Conservation (phyloP, 345 rosid genomes). For the Clarkia xantiana region DNA sequence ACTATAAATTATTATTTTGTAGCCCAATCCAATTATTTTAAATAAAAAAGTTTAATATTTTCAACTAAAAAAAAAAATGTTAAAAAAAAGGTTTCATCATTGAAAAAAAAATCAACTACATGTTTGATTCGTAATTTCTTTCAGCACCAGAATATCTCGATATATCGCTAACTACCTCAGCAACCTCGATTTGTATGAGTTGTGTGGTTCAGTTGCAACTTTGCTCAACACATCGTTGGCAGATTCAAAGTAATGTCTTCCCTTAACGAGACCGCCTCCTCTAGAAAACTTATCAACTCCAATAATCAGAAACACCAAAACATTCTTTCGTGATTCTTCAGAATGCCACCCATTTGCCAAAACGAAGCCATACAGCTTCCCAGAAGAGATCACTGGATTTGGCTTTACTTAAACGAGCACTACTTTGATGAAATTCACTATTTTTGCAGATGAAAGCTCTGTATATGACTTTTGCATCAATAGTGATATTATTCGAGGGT, state of each 20-base stretch:
- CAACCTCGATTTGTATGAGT: slow-evolving; percentile 42
- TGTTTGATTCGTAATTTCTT: too few relatives aligned
- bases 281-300: slow-evolving; percentile 61
- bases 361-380: slow-evolving; percentile 94
- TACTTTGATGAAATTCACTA: slow-evolving; percentile 48
- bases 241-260: slow-evolving; percentile 59
- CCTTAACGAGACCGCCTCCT: slow-evolving; percentile 45
- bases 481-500: slow-evolving; percentile 16
- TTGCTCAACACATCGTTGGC: slow-evolving; percentile 39
- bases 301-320: slow-evolving; percentile 57
- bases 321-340: slow-evolving; percentile 47
- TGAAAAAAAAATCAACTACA: too few relatives aligned
- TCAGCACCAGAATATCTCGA: too few relatives aligned
- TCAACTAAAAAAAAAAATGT: too few relatives aligned
- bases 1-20: too few relatives aligned
- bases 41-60: too few relatives aligned
- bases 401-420: slow-evolving; percentile 59
- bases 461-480: slow-evolving; percentile 39
- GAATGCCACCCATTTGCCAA: slow-evolving; percentile 91
- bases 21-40: too few relatives aligned
- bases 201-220: slow-evolving; percentile 34
- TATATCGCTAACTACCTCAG: too few relatives aligned
- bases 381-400: slow-evolving; percentile 67
- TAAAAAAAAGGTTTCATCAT: too few relatives aligned
- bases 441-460: slow-evolving; percentile 32